Evolutionary conservation across 768 basidiomycete species (phyloP).

Genomic region (Amanita inopinata): DNA sequence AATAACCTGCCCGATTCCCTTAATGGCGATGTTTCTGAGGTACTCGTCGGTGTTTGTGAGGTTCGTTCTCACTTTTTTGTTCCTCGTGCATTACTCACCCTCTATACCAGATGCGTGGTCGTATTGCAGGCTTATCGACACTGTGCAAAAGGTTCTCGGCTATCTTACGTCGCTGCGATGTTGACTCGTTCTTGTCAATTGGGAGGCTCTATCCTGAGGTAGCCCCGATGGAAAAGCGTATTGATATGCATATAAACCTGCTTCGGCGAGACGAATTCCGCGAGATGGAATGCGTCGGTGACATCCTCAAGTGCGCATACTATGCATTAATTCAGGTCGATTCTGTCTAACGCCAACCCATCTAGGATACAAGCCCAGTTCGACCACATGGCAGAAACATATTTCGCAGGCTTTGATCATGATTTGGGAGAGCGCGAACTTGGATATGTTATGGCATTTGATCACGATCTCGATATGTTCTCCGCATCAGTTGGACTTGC

Average conservation of each 20-base stretch:
- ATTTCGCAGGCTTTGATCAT: conserved; percentile 74
- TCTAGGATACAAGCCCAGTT: conserved; percentile 85
- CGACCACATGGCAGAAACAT: conserved; percentile 83
- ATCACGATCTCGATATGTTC: conserved; percentile 90
- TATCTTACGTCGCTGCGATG: conserved; percentile 69
- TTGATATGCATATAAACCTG: conserved; percentile 86
- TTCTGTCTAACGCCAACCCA: neutral
- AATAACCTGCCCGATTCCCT: conserved; percentile 83
- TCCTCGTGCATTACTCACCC: conserved; percentile 4
- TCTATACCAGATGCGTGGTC: conserved; percentile 62
- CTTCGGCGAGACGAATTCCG: conserved; percentile 84
- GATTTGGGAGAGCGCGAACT: conserved; percentile 89
- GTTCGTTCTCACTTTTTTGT: conserved; percentile 26
- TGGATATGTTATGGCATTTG: conserved; percentile 71
- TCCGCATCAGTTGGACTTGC: conserved; percentile 85
- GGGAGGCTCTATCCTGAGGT: conserved; percentile 82
- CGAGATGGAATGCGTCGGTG: conserved; percentile 88
- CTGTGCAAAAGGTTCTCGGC: conserved; percentile 88
- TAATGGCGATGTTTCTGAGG: conserved; percentile 72
- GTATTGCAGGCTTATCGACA: conserved; percentile 69
- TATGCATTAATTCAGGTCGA: neutral
- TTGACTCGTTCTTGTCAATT: conserved; percentile 76
- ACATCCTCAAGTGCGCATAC: conserved; percentile 67
- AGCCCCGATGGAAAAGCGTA: conserved; percentile 77
- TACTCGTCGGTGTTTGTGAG: conserved; percentile 91